These are phyloP conservation scores for Xylaria sp. DNA, from an alignment of 2,329 filamentous ascomycete species.

Conservation along the genomic window DNA sequence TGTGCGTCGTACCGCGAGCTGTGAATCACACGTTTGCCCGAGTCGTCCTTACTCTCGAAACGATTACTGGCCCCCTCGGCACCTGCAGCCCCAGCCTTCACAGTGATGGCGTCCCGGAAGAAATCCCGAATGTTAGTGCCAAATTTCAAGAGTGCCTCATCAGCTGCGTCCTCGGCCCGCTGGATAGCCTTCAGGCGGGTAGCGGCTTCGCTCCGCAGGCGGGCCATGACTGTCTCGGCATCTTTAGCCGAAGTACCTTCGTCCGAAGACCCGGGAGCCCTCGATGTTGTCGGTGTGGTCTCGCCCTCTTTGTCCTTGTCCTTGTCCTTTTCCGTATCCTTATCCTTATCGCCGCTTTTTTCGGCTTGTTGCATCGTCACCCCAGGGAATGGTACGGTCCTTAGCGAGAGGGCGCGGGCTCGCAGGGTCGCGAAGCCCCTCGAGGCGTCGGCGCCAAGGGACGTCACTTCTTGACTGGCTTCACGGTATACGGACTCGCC, in stretches of 20 bases:
- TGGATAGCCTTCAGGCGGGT: constrained; percentile 90
- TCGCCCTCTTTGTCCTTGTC: constrained; percentile 51
- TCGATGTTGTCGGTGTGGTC: constrained; percentile 59
- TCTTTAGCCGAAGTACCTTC: constrained; percentile 58
- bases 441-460: constrained; percentile 82
- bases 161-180: constrained; percentile 91
- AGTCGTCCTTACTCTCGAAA: constrained; percentile 93
- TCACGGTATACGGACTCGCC: constrained; percentile 86
- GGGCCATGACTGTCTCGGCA: constrained; percentile 75
- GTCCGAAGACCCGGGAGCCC: constrained; percentile 45
- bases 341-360: constrained; percentile 50
- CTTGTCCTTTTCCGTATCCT: constrained; percentile 49
- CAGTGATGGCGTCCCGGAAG: constrained; percentile 87
- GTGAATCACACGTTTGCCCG: constrained; percentile 93
- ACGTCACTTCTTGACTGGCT: constrained; percentile 84
- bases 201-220: constrained; percentile 79
- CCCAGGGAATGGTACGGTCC: constrained; percentile 50
- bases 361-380: constrained; percentile 43
- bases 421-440: constrained; percentile 82
- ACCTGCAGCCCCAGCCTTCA: constrained; percentile 76
- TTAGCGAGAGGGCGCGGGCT: constrained; percentile 78
- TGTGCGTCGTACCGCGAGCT: constrained; percentile 95
- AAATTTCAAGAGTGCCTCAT: constrained; percentile 93
- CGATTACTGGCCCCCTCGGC: constrained; percentile 72
- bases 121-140: constrained; percentile 91